These are phyloP conservation scores for Colletotrichum liaoningense DNA, from an alignment of 2,329 filamentous ascomycete species.

Conservation along the genomic window DNA sequence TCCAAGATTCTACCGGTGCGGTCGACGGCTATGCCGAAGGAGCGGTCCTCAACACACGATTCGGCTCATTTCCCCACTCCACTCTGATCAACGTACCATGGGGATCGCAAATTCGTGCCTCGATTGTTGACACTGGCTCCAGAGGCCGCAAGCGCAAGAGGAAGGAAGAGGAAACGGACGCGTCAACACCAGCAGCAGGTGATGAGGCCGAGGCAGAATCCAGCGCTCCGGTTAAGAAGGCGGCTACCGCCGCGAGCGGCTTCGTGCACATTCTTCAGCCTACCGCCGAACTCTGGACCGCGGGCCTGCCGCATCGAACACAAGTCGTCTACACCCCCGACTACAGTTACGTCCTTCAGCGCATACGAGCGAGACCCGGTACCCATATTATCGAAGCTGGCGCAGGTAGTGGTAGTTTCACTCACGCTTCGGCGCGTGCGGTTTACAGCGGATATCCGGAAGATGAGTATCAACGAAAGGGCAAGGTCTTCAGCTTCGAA, in stretches of 20 bases:
- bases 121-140: conserved; percentile 91
- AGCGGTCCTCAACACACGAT: conserved; percentile 88
- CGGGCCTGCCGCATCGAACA: conserved; percentile 82
- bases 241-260: conserved; percentile 69
- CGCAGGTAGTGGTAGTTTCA: conserved; percentile 85
- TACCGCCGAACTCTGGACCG: conserved; percentile 86
- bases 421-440: conserved; percentile 80
- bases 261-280: conserved; percentile 84
- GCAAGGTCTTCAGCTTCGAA: conserved; percentile 85
- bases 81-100: conserved; percentile 83
- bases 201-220: conserved; percentile 48
- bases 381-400: conserved; percentile 82
- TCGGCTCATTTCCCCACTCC: conserved; percentile 88
- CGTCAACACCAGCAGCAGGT: conserved; percentile 39
- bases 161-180: conserved; percentile 53
- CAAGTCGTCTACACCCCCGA: conserved; percentile 91
- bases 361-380: conserved; percentile 79
- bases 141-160: conserved; percentile 77
- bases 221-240: conserved; percentile 55
- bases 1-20: conserved; percentile 70
- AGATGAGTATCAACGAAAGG: conserved; percentile 57
- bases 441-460: conserved; percentile 78
- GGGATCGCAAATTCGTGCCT: conserved; percentile 93
- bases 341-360: conserved; percentile 85
- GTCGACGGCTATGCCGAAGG: conserved; percentile 81